Base-by-base conservation (phyloP, 2,329 filamentous ascomycete species). In the Zopfia rhizophila region DNA sequence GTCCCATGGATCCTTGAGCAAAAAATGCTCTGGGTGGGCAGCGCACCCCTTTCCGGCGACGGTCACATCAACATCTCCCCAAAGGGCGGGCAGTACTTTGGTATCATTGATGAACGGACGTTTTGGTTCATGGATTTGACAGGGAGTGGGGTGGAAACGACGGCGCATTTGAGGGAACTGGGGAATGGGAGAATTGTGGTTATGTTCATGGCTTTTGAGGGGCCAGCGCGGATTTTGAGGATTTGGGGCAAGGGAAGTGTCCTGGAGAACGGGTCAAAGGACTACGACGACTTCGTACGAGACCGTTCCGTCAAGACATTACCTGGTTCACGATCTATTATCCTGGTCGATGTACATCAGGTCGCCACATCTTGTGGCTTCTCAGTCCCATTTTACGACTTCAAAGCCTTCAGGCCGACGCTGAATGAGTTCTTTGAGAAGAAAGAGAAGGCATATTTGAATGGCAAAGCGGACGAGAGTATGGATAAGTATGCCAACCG, bases 61-160 rank as follows among this genome's bases (percentile, higher is more conserved):
- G 75, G 74, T 16, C 74, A 78, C 56, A 73, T 78, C 53, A 78
- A 78, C 50, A 66, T 77, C 51, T 75, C 72, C 0, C 75, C 75
- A 2, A 78, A 78, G 55, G 75, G 75, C 42, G 74, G 74, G 5
- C 38, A 67, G 21, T 73, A 72, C 48, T 75, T 76, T 45, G 74
- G 75, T 19, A 64, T 78, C 17, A 32, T 73, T 3, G 65, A 69
- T 22, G 56, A 69, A 5, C 65, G 60, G 4, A 65, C 66, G 0
- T 78, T 77, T 58, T 77, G 73, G 73, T 78, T 75, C 49, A 65
- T 75, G 54, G 75, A 78, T 40, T 61, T 77, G 0, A 69, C 66
- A 1, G 75, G 75, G 10, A 68, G 61, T 11, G 75, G 75, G 6
- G 62, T 72, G n/a, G 75, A 78, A 51, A 78, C 75, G 0, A 72